A percentile compares a stretch with the other conserved stretches of the same genome.
Conservation (phyloP, 768 basidiomycete species). For the Boletus reticulatus region DNA sequence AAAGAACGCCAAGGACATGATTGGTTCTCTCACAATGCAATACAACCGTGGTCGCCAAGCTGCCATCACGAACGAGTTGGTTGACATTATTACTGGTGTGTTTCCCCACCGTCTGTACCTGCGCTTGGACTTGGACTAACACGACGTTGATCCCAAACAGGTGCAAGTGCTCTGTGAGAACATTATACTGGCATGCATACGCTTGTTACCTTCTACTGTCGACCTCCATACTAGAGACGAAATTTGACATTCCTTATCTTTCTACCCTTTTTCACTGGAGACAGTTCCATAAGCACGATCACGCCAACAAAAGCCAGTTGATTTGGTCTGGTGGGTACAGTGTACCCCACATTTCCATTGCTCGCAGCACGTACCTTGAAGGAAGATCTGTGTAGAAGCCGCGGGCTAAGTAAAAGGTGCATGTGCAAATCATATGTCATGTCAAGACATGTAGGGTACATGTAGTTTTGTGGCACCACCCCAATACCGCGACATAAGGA, state of each 20-base stretch:
- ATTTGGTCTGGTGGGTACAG: neutral
- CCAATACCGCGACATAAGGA: slow-evolving; percentile 10
- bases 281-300: neutral
- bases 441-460: slow-evolving; percentile 36
- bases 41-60: slow-evolving; percentile 99
- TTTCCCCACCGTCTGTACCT: neutral
- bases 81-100: slow-evolving; percentile 88
- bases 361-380: neutral
- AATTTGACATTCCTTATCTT: slow-evolving; percentile 19
- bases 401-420: slow-evolving; percentile 6
- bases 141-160: slow-evolving; percentile 19
- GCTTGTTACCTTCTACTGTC: slow-evolving; percentile 10
- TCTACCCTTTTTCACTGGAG: neutral
- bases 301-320: neutral
- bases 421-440: slow-evolving; percentile 26
- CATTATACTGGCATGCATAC: slow-evolving; percentile 12
- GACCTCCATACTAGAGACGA: slow-evolving; percentile 23
- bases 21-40: slow-evolving; percentile 80
- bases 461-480: slow-evolving; percentile 34
- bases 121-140: neutral
- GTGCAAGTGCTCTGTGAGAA: slow-evolving; percentile 48
- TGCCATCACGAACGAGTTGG: slow-evolving; percentile 93
- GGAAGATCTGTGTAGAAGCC: neutral
- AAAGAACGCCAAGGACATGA: slow-evolving; percentile 98
- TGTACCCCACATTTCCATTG: neutral